Evolutionary conservation across 345 rosid genomes (phyloP), one percentile per base, ranked within the genome.

Genomic region (Rhodomyrtus tomentosa): DNA sequence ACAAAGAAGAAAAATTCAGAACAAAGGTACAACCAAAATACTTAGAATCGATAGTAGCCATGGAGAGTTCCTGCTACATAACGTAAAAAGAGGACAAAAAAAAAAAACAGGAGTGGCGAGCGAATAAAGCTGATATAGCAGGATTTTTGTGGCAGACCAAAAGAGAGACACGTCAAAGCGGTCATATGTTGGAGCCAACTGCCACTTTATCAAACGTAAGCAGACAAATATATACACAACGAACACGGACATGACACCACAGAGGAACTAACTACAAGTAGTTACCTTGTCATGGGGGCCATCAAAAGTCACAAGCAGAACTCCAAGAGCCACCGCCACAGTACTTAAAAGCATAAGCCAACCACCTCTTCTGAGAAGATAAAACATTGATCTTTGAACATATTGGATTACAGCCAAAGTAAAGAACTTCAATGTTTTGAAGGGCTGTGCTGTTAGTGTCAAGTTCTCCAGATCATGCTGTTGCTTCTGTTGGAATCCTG

Each of bases 251-350:
- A 36, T 32, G 76, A 68, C 45, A 74, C 84, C 81, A 20, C 32
- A 55, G 4, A 87, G 16, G 36, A 81, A 16, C 38, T 18, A 52
- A 51, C 55, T 58, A 27, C 55, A 21, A 81, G n/a, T 10, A 12
- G 10, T 51, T 90, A 96, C 99, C 98, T 95, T 95, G 85, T 93
- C 99, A 90, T 92, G 96, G 89, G 96, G 95, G 32, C 95, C 98
- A 84, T 96, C 99, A 79, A 94, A 83, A 38, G 96, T 92, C 73
- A 92, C 89, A 82, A 96, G 95, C 81, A 95, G 86, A 88, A 95
- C 82, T 84, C 87, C 90, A 85, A 86, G 20, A 7, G 88, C 90
- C 50, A 82, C 90, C 18, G 91, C 68, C 82, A 88, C 81, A 84
- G 90, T 80, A 80, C 92, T 91, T 82, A 91, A 42, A 76, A 93